phyloP scores from a whole-genome alignment of 208 protist species.

The Wallacemonas sp. region DNA sequence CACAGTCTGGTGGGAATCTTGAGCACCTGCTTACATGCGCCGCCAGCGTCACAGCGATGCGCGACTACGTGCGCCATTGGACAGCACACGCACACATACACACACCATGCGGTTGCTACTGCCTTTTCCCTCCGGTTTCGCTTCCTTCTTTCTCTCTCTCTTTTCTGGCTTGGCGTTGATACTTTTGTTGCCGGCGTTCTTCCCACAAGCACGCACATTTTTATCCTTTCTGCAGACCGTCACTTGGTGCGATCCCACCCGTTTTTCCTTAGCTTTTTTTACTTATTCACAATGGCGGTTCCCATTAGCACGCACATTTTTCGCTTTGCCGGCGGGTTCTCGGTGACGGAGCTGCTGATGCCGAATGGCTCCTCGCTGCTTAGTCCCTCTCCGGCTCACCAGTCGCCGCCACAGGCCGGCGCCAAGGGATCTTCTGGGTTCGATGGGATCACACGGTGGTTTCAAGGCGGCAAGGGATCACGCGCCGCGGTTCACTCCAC shows the following conservation, averaged over 20 bases:
- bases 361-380: conserved; percentile 11
- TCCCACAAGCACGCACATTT: conserved; percentile 18
- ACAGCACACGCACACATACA: too few species aligned
- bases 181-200: too few species aligned
- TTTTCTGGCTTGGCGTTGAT: neutral
- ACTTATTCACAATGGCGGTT: too few species aligned
- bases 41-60: too few species aligned
- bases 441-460: neutral
- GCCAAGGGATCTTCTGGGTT: neutral
- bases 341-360: conserved; percentile 29
- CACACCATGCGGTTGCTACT: too few species aligned
- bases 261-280: too few species aligned
- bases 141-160: neutral
- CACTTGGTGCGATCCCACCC: too few species aligned
- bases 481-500: neutral
- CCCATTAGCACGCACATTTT: conserved; percentile 22
- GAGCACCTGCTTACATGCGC: too few species aligned
- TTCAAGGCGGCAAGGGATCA: neutral
- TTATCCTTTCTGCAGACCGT: conserved; percentile 27
- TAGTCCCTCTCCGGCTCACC: neutral
- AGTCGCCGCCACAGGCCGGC: neutral
- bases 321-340: conserved; percentile 32
- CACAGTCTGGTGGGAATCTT: too few species aligned
- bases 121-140: too few species aligned
- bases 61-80: too few species aligned